Percentiles rank a stretch among this genome's conserved stretches.
Evolutionary conservation across 305 asterid genomes (phyloP).

Genomic region (Fraxinus angustifolia): DNA sequence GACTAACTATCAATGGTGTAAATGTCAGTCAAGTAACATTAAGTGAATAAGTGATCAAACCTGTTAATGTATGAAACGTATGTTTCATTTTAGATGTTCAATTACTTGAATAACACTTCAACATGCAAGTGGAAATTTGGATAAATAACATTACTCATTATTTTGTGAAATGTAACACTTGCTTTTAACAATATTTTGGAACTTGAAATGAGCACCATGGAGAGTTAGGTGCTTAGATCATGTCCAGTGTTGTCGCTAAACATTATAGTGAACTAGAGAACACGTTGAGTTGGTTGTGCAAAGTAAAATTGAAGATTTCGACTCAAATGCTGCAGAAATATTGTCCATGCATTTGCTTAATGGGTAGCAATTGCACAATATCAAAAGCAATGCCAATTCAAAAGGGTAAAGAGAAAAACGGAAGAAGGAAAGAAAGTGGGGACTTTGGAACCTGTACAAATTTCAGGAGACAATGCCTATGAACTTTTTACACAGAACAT

Average conservation of each 20-base stretch:
- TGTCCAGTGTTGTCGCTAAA: neutral
- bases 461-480: neutral
- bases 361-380: slow-evolving; percentile 2
- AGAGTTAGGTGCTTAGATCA: neutral
- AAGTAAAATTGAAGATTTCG: too few relatives aligned
- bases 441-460: neutral
- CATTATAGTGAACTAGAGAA: neutral
- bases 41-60: too few relatives aligned
- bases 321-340: too few relatives aligned
- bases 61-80: too few relatives aligned
- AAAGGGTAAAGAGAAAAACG: neutral
- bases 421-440: neutral
- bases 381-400: neutral
- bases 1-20: too few relatives aligned
- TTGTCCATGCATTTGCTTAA: neutral
- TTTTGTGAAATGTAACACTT: neutral
- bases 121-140: too few relatives aligned
- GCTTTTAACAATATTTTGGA: neutral
- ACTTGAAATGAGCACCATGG: neutral
- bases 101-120: too few relatives aligned
- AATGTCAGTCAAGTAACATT: too few relatives aligned
- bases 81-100: too few relatives aligned
- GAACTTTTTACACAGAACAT: neutral
- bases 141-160: too few relatives aligned
- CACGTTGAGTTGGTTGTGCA: too few relatives aligned